These are phyloP conservation scores for Podaxis pistillaris DNA, from an alignment of 768 basidiomycete species.

Conservation along the genomic window DNA sequence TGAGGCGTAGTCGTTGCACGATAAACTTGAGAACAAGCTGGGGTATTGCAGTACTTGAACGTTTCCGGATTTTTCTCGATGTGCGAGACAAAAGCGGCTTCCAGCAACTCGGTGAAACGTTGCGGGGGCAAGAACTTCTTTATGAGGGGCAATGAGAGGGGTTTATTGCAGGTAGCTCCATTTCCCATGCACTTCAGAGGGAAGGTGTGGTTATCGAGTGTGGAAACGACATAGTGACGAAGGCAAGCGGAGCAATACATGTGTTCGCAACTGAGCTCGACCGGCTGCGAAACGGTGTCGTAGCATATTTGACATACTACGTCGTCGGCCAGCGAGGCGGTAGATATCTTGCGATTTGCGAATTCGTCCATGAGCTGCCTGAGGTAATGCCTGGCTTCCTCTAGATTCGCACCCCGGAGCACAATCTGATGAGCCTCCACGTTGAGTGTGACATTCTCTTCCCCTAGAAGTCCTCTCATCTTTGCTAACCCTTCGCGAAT, in stretches of 20 bases:
- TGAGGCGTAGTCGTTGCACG: constrained; percentile 27
- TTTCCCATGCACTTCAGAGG: constrained; percentile 66
- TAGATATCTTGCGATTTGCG: neutral
- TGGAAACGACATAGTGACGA: constrained; percentile 43
- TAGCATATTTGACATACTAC: constrained; percentile 55
- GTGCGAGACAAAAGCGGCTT: constrained; percentile 53
- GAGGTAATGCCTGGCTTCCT: constrained; percentile 50
- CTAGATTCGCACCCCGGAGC: constrained; percentile 54
- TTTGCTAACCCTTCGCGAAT: constrained; percentile 46
- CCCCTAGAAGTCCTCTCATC: constrained; percentile 52
- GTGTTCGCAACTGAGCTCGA: constrained; percentile 46
- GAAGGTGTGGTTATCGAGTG: constrained; percentile 43
- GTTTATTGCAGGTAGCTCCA: constrained; percentile 49
- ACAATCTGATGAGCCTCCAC: constrained; percentile 32
- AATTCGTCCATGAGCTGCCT: constrained; percentile 36
- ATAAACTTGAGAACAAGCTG: constrained; percentile 72
- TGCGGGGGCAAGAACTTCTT: constrained; percentile 45
- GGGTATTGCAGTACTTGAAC: constrained; percentile 68
- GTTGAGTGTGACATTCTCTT: constrained; percentile 49
- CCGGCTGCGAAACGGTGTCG: constrained; percentile 38
- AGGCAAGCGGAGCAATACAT: constrained; percentile 49
- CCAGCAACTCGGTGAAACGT: constrained; percentile 50
- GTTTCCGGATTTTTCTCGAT: constrained; percentile 53
- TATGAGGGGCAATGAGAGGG: constrained; percentile 53
- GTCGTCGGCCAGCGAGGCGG: neutral